Evolutionary conservation across 257 asterid genomes (phyloP).

Genomic region (Gardenia jasminoides): DNA sequence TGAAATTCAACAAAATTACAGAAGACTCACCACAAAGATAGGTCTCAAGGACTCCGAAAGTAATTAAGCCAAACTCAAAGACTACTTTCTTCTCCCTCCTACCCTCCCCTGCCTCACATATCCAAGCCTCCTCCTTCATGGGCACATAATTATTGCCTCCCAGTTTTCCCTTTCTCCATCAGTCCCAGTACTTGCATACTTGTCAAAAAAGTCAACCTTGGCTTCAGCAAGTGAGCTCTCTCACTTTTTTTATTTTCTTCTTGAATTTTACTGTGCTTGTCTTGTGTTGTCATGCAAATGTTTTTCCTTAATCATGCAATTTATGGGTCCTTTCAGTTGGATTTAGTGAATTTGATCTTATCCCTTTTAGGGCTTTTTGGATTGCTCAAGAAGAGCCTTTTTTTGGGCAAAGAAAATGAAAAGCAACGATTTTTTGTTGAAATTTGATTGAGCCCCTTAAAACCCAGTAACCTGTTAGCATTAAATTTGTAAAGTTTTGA

Average conservation of each 20-base stretch:
- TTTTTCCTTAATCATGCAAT: too few species aligned
- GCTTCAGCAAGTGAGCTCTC: conserved; percentile 1
- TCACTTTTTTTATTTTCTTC: not conserved
- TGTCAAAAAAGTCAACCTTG: not conserved
- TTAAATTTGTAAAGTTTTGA: not conserved
- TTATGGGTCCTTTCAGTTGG: conserved; percentile 5
- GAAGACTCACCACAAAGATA: not conserved
- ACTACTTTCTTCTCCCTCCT: not conserved
- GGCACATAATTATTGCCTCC: not conserved
- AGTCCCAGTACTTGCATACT: not conserved
- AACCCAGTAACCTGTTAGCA: not conserved
- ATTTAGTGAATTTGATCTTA: conserved; percentile 4
- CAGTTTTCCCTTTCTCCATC: not conserved
- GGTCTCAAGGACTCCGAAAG: not conserved
- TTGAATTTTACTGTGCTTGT: not conserved
- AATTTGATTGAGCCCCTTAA: not conserved
- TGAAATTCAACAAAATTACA: conserved; percentile 1
- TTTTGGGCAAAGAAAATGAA: not conserved
- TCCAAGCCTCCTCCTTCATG: not conserved
- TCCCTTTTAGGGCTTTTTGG: conserved; percentile 10
- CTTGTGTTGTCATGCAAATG: not conserved
- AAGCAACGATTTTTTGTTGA: not conserved
- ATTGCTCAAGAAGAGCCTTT: not conserved
- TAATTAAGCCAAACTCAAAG: conserved; percentile 17
- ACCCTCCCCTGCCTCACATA: not conserved